Base-by-base conservation (phyloP, 345 rosid species). In the Camelina sativa region DNA sequence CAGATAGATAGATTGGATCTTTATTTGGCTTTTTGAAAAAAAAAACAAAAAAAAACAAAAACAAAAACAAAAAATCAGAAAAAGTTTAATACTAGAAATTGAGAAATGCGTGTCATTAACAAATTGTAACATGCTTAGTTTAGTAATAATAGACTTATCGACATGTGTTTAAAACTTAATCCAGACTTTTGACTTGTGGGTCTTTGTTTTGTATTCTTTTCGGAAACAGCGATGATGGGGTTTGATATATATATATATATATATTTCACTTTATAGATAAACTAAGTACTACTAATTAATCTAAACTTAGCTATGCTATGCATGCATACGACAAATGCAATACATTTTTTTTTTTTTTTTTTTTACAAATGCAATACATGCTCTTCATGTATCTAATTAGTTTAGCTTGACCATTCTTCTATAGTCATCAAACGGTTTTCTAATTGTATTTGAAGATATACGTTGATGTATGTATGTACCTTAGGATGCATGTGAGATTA, bases 1-100 rank as follows among this genome's bases (percentile, higher is more conserved):
- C 81, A 67, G 73, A 59, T 66, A 67, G 81, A 77, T 72, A 72
- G 68, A 78, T 67, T 72, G 58, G 58, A 66, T 60, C 35, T 71
- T 59, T 50, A 5, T 65, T 40, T 53, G 16, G 56, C 2, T 20
- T 72, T 62, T 9, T 7, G 11, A 35, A 28, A 28, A 28, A 28
- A 20, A 25, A 25, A 25, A 25, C 3, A 23, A 3, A 35, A 17
- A 4, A 48, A n/a, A 11, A 23, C 0, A 23, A 2, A 48, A 17
- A 9, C 17, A 17, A 17, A 17, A 17, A 17, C 17, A 48, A 6
- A 6, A 47, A 16, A n/a, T 6, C 10, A 16, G 4, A 15, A 22
- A 63, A 53, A 4, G 30, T 28, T 19, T 17, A 40, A 5, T 55
- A 8, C n/a, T 6, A 34, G 8, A n/a, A 16, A 37, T 8, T 63